A percentile compares a stretch with the other conserved stretches of the same genome.
phyloP scores from a whole-genome alignment of 305 asterid species.

The Solanum hybrid region DNA sequence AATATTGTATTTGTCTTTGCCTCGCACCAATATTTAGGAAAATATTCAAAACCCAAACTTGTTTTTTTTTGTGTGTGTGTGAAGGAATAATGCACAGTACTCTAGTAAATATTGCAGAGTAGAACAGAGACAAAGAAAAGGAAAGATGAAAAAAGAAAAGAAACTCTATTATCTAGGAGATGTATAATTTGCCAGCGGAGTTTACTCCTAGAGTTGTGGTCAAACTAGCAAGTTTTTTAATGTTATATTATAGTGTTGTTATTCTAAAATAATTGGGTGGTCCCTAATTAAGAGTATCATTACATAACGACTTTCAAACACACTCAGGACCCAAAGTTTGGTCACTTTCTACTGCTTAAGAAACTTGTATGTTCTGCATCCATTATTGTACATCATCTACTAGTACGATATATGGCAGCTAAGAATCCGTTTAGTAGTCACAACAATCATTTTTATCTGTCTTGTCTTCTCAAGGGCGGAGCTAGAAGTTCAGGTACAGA shows the following conservation, averaged over 20 bases:
- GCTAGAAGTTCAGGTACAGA: background rate
- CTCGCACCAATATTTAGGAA: background rate
- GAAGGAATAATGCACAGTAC: background rate
- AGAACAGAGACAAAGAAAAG: background rate
- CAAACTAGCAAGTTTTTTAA: conserved; percentile 18
- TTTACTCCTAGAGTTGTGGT: conserved; percentile 13
- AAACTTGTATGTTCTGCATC: background rate
- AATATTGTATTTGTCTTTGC: background rate
- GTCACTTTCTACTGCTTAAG: background rate
- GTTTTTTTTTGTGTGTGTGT: background rate
- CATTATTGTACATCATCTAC: background rate
- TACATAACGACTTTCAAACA: background rate
- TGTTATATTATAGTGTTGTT: conserved; percentile 19
- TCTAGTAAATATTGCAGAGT: background rate
- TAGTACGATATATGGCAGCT: background rate
- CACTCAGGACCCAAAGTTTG: background rate
- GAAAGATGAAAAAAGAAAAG: background rate
- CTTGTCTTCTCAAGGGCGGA: background rate
- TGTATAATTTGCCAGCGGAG: background rate
- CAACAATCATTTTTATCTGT: background rate
- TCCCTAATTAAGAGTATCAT: conserved; percentile 11
- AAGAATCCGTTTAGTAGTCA: background rate
- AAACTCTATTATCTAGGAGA: background rate
- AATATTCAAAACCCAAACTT: background rate
- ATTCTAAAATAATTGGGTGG: conserved; percentile 32